Evolutionary conservation across 2,329 filamentous ascomycete species (phyloP).

Genomic region (Claviceps lovelessii): DNA sequence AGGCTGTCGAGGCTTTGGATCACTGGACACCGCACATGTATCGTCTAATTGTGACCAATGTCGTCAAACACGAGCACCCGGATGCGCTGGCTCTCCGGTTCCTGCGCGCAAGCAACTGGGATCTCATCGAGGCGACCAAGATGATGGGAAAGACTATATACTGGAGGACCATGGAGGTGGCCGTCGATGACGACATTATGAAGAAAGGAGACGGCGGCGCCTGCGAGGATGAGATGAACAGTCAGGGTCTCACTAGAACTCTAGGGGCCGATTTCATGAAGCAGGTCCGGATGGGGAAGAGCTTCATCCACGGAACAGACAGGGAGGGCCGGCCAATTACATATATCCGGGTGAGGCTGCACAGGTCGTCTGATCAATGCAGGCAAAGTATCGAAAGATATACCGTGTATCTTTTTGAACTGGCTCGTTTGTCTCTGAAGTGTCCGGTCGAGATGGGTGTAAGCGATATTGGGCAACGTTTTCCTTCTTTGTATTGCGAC

Average conservation of each 20-base stretch:
- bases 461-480: slow-evolving; percentile 20
- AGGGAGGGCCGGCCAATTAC: slow-evolving; percentile 67
- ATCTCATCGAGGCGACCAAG: slow-evolving; percentile 70
- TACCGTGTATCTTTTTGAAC: slow-evolving; percentile 81
- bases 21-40: slow-evolving; percentile 60
- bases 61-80: slow-evolving; percentile 83
- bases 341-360: slow-evolving; percentile 59
- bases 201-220: slow-evolving; percentile 51
- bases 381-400: slow-evolving; percentile 65
- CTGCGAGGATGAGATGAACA: slow-evolving; percentile 38
- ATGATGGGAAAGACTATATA: slow-evolving; percentile 85
- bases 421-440: slow-evolving; percentile 51
- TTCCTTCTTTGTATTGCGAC: no score
- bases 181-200: slow-evolving; percentile 76
- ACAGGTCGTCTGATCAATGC: slow-evolving; percentile 62
- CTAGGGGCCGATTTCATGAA: slow-evolving; percentile 57
- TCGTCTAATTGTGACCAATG: slow-evolving; percentile 64
- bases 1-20: slow-evolving; percentile 63
- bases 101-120: slow-evolving; percentile 72
- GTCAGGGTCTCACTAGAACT: slow-evolving; percentile 47
- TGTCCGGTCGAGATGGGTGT: slow-evolving; percentile 62
- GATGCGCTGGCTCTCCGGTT: slow-evolving; percentile 67
- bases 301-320: slow-evolving; percentile 70
- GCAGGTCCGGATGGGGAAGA: slow-evolving; percentile 77
- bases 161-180: slow-evolving; percentile 65